A percentile compares a stretch with the other conserved stretches of the same genome.
phyloP scores from a whole-genome alignment of 1,139 yeast genomes.

The Geotrichum phurueaensis region DNA sequence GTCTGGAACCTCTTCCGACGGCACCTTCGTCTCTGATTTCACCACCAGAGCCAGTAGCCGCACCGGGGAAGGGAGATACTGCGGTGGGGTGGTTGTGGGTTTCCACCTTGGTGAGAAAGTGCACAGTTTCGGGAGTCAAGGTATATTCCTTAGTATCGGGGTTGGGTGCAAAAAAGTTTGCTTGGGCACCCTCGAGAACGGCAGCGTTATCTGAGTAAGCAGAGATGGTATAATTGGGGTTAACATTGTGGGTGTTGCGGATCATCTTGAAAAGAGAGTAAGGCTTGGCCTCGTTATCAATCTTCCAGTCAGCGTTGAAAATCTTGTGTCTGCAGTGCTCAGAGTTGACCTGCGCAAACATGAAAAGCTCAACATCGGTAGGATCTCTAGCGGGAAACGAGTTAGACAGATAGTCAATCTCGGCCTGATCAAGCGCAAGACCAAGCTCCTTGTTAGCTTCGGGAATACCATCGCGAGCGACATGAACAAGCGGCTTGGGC shows the following conservation, averaged over 20 bases:
- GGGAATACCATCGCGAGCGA: slow-evolving; percentile 55
- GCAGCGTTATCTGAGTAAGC: slow-evolving; percentile 99
- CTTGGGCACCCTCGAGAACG: slow-evolving; percentile 74
- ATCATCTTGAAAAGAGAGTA: slow-evolving; percentile 87
- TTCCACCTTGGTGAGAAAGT: slow-evolving; percentile 90
- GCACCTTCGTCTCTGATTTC: slow-evolving; percentile 99
- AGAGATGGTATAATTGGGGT: slow-evolving; percentile 78
- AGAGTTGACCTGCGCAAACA: slow-evolving; percentile 99
- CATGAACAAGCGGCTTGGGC: slow-evolving; percentile 80
- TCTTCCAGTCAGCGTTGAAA: slow-evolving; percentile 97
- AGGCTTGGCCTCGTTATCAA: slow-evolving; percentile 74
- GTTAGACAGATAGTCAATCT: slow-evolving; percentile 75
- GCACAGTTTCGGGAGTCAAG: slow-evolving; percentile 69
- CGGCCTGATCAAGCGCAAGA: slow-evolving; percentile 87
- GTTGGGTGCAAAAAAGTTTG: slow-evolving; percentile 76
- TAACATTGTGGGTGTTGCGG: slow-evolving; percentile 79
- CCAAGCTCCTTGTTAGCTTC: slow-evolving; percentile 82
- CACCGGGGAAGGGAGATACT: slow-evolving; percentile 98
- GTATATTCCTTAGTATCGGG: slow-evolving; percentile 65
- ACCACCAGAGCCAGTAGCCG: slow-evolving; percentile 99
- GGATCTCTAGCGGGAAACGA: slow-evolving; percentile 84
- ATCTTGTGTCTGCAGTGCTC: slow-evolving; percentile 99
- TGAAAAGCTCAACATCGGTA: slow-evolving; percentile 94
- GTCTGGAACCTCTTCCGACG: slow-evolving; percentile 95
- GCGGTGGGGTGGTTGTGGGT: slow-evolving; percentile 99